Evolutionary conservation across 176 grass and related monocot genomes (phyloP).

Genomic region (Triticum timopheevii): DNA sequence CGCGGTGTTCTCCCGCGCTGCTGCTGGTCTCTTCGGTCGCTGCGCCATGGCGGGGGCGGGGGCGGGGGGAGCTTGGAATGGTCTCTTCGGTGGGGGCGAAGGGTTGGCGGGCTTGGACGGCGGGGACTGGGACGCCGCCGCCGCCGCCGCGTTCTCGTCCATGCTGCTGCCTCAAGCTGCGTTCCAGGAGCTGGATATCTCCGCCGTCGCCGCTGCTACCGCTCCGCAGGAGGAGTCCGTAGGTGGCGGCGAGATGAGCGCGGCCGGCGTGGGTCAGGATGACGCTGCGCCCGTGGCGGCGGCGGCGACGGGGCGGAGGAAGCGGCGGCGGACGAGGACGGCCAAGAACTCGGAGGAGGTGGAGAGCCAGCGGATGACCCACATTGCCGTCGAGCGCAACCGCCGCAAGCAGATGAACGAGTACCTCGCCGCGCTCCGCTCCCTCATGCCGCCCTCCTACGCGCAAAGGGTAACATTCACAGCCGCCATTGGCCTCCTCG

Average conservation of each 20-base stretch:
- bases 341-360: slow-evolving; percentile 91
- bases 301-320: slow-evolving; percentile 39
- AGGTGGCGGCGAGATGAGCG: neutral
- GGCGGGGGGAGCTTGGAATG: slow-evolving; percentile 37
- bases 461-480: slow-evolving; percentile 59
- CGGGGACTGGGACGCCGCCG: slow-evolving; percentile 33
- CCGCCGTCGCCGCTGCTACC: neutral
- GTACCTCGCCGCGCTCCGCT: slow-evolving; percentile 80
- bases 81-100: slow-evolving; percentile 27
- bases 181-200: slow-evolving; percentile 39
- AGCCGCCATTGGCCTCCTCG: neutral
- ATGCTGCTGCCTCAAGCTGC: slow-evolving; percentile 29
- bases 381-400: slow-evolving; percentile 99
- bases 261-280: neutral
- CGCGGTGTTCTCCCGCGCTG: slow-evolving; percentile 56
- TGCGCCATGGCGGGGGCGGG: slow-evolving; percentile 43
- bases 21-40: slow-evolving; percentile 45
- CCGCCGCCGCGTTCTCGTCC: neutral
- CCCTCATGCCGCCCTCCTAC: slow-evolving; percentile 79
- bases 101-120: slow-evolving; percentile 14
- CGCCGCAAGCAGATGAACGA: slow-evolving; percentile 95
- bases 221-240: neutral
- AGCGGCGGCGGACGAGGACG: slow-evolving; percentile 60
- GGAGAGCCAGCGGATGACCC: slow-evolving; percentile 95
- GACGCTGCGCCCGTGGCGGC: neutral